Percentiles rank a stretch among this genome's conserved stretches.
phyloP scores from a whole-genome alignment of 208 protist species.

The Naegleria fowleri region DNA sequence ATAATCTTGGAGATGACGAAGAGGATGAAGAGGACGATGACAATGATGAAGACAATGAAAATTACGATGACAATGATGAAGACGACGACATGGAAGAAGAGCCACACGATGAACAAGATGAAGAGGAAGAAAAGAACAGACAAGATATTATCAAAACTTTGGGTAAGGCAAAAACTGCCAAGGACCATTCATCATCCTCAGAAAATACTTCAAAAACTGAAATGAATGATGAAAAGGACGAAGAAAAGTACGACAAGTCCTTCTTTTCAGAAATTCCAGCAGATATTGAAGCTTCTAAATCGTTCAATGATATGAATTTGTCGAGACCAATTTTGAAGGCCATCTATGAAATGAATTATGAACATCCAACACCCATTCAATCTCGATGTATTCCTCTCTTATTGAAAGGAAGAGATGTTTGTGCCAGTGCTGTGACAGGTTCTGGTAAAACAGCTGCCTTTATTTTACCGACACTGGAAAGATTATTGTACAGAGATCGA shows the following conservation, averaged over 20 bases:
- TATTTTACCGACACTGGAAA: constrained; percentile 45
- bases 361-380: constrained; percentile 34
- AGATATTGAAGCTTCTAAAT: not conserved
- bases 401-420: constrained; percentile 31
- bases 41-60: not conserved
- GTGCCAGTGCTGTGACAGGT: constrained; percentile 32
- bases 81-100: not conserved
- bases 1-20: not conserved
- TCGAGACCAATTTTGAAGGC: constrained; percentile 37
- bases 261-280: not conserved
- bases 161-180: not conserved
- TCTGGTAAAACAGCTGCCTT: constrained; percentile 42
- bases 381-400: not conserved
- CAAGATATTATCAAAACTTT: not conserved
- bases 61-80: not conserved
- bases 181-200: not conserved
- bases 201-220: not conserved
- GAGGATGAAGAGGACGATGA: not conserved
- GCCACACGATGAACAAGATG: not conserved
- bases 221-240: not conserved
- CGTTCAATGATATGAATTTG: constrained; percentile 4
- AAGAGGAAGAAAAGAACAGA: not conserved
- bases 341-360: constrained; percentile 55
- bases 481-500: constrained; percentile 36
- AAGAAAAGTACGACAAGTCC: constrained; percentile 4